Conservation (phyloP, 140 eudicot genomes). For the Ambrosia hybrid region DNA sequence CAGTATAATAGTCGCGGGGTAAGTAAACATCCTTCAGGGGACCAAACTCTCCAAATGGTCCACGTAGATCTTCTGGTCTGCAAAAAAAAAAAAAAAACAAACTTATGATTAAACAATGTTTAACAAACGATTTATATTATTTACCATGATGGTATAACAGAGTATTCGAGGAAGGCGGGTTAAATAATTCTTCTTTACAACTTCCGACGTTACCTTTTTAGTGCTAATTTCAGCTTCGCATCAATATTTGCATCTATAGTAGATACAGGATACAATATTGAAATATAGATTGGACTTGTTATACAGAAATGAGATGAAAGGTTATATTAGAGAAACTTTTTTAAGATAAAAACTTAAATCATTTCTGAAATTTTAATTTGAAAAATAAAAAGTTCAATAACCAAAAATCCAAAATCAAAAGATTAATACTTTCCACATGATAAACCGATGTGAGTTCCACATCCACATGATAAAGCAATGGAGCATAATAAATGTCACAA, state of each 20-base stretch:
- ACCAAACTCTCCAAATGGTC: slow-evolving; percentile 87
- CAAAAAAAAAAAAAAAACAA: slow-evolving; percentile 15
- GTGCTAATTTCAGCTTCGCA: slow-evolving; percentile 4
- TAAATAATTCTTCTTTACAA: background rate
- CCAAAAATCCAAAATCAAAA: slow-evolving; percentile 6
- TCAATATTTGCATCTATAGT: background rate
- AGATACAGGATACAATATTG: background rate
- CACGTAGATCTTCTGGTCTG: slow-evolving; percentile 93
- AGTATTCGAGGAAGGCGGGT: background rate
- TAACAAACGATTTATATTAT: background rate
- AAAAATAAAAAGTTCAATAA: background rate
- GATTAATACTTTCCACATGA: background rate
- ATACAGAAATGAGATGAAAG: background rate
- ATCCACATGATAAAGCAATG: background rate
- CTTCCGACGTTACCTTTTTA: background rate
- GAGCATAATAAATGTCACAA: no score
- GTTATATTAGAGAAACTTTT: background rate
- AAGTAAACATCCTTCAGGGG: slow-evolving; percentile 80
- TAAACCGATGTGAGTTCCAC: background rate
- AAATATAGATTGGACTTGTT: background rate
- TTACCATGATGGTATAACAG: background rate
- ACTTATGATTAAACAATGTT: background rate
- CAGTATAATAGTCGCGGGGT: slow-evolving; percentile 84
- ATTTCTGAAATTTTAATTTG: slow-evolving; percentile 1
- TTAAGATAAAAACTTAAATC: background rate